These are phyloP conservation scores for Citrus glauca DNA, from an alignment of 345 rosid species.

Conservation along the genomic window DNA sequence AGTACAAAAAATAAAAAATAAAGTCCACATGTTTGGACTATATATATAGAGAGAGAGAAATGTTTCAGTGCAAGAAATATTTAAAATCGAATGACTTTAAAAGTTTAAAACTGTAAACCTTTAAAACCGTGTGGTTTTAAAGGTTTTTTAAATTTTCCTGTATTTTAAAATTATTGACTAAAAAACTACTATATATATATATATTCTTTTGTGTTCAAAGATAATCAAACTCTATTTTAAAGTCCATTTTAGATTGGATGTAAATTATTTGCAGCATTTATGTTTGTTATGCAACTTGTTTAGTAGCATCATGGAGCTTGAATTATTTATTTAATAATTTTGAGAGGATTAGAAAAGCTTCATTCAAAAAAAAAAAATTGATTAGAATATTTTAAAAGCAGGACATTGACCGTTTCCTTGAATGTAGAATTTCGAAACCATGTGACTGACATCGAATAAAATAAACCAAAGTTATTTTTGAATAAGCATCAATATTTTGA, in stretches of 20 bases:
- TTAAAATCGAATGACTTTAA: too few species aligned
- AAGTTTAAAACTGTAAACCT: too few species aligned
- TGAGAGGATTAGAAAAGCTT: not conserved
- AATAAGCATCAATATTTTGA: not conserved
- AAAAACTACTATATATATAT: too few species aligned
- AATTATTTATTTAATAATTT: not conserved
- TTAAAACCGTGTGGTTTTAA: too few species aligned
- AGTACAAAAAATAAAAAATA: too few species aligned
- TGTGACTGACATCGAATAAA: not conserved
- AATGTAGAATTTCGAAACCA: not conserved
- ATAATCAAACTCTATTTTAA: not conserved
- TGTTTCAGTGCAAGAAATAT: too few species aligned
- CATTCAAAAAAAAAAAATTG: not conserved
- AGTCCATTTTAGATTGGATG: not conserved
- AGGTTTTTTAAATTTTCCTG: rapidly evolving
- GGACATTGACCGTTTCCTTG: not conserved
- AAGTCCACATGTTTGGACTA: too few species aligned
- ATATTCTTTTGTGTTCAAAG: not conserved
- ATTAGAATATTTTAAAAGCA: not conserved
- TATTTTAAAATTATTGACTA: rapidly evolving
- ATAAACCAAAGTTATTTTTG: not conserved
- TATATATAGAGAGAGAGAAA: too few species aligned
- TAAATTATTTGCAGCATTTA: not conserved
- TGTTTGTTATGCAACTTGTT: not conserved
- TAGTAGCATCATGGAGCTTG: not conserved